These are phyloP conservation scores for Rhododendron mucronatum DNA, from an alignment of 148 eudicot species.

Conservation along the genomic window DNA sequence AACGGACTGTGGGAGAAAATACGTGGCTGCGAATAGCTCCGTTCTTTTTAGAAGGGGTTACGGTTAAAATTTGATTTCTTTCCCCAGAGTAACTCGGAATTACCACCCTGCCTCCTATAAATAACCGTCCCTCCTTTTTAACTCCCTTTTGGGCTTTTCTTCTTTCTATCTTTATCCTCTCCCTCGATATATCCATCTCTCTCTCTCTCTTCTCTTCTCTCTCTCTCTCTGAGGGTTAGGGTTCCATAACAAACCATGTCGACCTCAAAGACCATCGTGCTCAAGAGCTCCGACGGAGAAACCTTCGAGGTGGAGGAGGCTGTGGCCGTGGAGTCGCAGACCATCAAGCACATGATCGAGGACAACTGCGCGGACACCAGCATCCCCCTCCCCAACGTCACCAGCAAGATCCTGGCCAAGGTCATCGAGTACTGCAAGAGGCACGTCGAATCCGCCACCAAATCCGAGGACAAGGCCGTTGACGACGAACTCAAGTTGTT, in stretches of 20 bases:
- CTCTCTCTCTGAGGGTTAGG: not conserved
- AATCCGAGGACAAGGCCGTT: conserved; percentile 15
- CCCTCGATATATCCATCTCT: not conserved
- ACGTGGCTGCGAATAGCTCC: no score
- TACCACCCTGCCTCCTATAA: not conserved
- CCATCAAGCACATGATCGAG: conserved; percentile 40
- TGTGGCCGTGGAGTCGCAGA: conserved; percentile 32
- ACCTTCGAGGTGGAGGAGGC: conserved; percentile 29
- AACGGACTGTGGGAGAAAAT: no score
- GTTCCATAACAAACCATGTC: conserved; percentile 9
- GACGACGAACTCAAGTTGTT: conserved; percentile 32
- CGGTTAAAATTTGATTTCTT: no score
- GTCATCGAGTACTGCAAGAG: conserved; percentile 36
- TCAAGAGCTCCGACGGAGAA: conserved; percentile 29
- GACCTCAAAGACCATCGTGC: conserved; percentile 24
- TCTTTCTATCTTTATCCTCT: not conserved
- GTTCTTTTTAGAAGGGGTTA: no score
- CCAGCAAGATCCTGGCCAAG: conserved; percentile 29
- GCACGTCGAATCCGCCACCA: conserved; percentile 25
- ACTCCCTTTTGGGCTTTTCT: not conserved
- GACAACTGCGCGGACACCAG: conserved; percentile 30
- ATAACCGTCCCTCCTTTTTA: not conserved
- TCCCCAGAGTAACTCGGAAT: not conserved
- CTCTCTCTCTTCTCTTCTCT: not conserved
- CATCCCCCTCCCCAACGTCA: conserved; percentile 34